A percentile compares a stretch with the other conserved stretches of the same genome.
Evolutionary conservation across 73 alveolate genomes (phyloP).

Genomic region (Paramecium octaurelia): DNA sequence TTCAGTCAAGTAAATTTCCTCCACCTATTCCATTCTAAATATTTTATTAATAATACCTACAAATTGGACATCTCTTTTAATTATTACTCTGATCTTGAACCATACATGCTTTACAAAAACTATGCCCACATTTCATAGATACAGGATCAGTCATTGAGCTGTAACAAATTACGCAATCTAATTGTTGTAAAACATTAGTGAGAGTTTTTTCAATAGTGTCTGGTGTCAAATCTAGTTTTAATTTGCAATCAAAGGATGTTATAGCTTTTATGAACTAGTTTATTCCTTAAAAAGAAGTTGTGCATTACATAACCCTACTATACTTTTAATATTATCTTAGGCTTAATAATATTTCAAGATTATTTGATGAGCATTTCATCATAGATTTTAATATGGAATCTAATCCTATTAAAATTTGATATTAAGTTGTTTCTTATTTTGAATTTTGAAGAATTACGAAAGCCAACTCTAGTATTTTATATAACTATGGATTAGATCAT

Average conservation of each 20-base stretch:
- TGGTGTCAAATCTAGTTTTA: not conserved
- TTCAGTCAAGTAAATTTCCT: not conserved
- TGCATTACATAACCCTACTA: not conserved
- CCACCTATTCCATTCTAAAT: not conserved
- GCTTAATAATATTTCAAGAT: not conserved
- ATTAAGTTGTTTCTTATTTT: not conserved
- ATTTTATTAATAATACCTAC: not conserved
- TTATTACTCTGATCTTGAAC: not conserved
- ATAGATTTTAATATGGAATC: not conserved
- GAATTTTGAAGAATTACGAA: not conserved
- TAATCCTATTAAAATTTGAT: not conserved
- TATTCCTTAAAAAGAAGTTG: not conserved
- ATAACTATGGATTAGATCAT: not conserved
- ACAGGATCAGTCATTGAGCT: not conserved
- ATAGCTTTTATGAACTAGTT: not conserved
- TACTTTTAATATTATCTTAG: not conserved
- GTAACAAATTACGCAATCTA: not conserved
- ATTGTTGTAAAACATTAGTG: not conserved
- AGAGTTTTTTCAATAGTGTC: not conserved
- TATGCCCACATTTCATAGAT: constrained; percentile 13
- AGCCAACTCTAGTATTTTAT: not conserved
- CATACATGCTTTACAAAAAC: not conserved
- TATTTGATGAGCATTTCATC: not conserved
- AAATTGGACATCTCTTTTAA: not conserved
- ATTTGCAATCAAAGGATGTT: not conserved